Evolutionary conservation across 2,329 filamentous ascomycete species (phyloP).

Genomic region (Akanthomyces muscarius): DNA sequence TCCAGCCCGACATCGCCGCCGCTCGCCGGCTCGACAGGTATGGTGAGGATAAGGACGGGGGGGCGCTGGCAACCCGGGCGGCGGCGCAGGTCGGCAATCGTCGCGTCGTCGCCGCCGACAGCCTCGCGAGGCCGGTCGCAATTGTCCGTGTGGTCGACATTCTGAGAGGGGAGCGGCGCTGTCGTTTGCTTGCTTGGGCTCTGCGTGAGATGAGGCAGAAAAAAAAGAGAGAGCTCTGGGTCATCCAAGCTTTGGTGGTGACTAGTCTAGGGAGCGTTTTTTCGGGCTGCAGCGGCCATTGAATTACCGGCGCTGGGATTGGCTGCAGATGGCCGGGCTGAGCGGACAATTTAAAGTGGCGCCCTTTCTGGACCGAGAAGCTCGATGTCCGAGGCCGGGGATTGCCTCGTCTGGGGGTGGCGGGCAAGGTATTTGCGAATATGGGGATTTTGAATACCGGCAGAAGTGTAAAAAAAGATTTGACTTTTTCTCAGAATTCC

Average conservation of each 20-base stretch:
- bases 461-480: background rate
- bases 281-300: background rate
- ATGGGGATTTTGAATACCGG: background rate
- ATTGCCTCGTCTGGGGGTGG: background rate
- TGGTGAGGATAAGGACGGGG: background rate
- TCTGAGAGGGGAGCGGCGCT: background rate
- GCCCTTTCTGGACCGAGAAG: background rate
- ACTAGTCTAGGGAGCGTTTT: conserved; percentile 14
- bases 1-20: conserved; percentile 1
- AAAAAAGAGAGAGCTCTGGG: too few relatives aligned
- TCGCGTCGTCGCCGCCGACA: conserved; percentile 30
- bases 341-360: conserved; percentile 3
- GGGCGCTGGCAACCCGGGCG: conserved; percentile 23
- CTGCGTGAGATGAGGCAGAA: background rate
- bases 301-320: conserved; percentile 16
- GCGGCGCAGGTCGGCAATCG: conserved; percentile 24
- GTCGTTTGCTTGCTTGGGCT: background rate
- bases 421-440: background rate
- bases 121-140: conserved; percentile 30
- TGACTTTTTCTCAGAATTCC: background rate
- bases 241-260: background rate
- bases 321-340: background rate
- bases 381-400: conserved; percentile 6
- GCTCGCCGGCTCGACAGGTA: conserved; percentile 1
- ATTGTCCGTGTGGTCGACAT: conserved; percentile 34